phyloP scores from a whole-genome alignment of 495 filamentous ascomycete genomes.

The Astrothelium macrocarpum region DNA sequence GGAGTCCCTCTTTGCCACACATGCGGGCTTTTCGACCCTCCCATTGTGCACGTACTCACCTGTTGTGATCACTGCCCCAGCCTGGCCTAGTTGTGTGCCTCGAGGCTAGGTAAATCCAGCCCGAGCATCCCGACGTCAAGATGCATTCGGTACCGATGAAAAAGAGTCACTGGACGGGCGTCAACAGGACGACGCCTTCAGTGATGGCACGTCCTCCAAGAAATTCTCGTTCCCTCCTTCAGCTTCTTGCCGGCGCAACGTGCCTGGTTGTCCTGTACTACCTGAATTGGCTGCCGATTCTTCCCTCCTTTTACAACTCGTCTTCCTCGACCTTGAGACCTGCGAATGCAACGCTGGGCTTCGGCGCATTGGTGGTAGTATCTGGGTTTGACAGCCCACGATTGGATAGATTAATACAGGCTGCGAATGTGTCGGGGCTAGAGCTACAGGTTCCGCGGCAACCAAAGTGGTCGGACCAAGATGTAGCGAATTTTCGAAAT shows the following conservation, averaged over 20 bases:
- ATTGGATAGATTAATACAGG: slow-evolving; percentile 20
- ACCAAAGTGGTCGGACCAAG: slow-evolving; percentile 27
- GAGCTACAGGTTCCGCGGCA: slow-evolving; percentile 28
- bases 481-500: slow-evolving; percentile 21
- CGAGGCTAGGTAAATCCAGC: not conserved
- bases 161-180: not conserved
- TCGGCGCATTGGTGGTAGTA: slow-evolving; percentile 28
- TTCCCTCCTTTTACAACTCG: not conserved
- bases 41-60: not conserved
- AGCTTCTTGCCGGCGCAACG: not conserved
- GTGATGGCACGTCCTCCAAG: not conserved
- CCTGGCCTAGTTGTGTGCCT: not conserved
- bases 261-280: not conserved
- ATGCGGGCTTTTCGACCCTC: not conserved
- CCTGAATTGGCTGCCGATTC: not conserved
- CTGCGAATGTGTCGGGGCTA: slow-evolving; percentile 29
- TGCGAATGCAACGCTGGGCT: slow-evolving; percentile 26
- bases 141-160: slow-evolving; percentile 6
- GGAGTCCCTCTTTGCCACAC: not conserved
- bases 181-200: slow-evolving; percentile 1
- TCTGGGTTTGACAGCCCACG: slow-evolving; percentile 23
- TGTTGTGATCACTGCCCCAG: not conserved
- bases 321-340: not conserved
- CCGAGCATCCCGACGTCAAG: not conserved
- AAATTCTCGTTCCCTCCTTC: not conserved